A percentile compares a stretch with the other conserved stretches of the same genome.
Conservation (phyloP, 108 stramenopile genomes). For the Nitzschia sp. region DNA sequence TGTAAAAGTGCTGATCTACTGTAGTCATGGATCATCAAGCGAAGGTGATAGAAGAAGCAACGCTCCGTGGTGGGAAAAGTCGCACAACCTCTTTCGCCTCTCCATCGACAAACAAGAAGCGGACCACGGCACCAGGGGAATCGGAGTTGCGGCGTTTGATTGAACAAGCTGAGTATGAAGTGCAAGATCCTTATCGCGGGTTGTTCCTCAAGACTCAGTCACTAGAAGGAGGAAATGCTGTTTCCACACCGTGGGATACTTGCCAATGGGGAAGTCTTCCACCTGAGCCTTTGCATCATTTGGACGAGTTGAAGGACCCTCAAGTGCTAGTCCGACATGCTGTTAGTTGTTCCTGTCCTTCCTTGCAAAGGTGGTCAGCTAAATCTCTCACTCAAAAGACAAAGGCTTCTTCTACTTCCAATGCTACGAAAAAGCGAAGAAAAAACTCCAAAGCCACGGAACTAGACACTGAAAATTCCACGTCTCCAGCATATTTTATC, state of each 20-base stretch:
- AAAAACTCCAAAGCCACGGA: background rate
- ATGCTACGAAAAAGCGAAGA: conserved; percentile 28
- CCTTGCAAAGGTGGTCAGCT: conserved; percentile 33
- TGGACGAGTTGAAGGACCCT: conserved; percentile 2
- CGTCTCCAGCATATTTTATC: background rate
- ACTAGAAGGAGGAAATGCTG: conserved; percentile 5
- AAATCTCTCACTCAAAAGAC: conserved; percentile 3
- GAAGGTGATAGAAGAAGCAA: too few relatives aligned
- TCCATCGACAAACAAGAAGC: background rate
- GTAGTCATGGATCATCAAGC: too few relatives aligned
- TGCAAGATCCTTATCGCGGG: conserved; percentile 72
- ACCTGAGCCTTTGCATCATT: background rate
- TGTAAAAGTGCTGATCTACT: too few relatives aligned
- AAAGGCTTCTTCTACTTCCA: background rate
- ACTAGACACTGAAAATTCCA: background rate
- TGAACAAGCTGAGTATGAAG: conserved; percentile 57
- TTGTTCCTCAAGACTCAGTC: conserved; percentile 9
- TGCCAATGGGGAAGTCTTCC: conserved; percentile 38
- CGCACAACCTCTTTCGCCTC: too few relatives aligned
- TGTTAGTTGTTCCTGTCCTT: conserved; percentile 35
- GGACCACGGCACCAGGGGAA: conserved; percentile 6
- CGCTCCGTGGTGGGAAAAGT: too few relatives aligned
- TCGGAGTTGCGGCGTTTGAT: conserved; percentile 29
- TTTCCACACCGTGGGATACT: conserved; percentile 49
- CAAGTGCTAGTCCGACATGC: conserved; percentile 22